These are phyloP conservation scores for Lactarius psammicola DNA, from an alignment of 768 basidiomycete genomes.

Conservation along the genomic window DNA sequence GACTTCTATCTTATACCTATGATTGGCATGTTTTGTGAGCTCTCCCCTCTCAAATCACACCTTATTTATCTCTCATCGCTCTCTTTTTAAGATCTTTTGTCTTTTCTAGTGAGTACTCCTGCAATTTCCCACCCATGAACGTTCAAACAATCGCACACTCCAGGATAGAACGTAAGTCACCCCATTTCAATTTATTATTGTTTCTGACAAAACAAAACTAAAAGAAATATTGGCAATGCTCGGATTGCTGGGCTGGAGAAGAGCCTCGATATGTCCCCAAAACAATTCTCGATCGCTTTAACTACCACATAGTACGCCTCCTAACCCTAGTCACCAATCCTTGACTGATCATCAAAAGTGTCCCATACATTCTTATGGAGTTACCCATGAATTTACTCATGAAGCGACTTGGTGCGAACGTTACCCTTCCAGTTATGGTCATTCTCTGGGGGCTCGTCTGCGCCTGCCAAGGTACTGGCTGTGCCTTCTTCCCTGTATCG, in stretches of 20 bases:
- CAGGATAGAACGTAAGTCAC: slow-evolving; percentile 28
- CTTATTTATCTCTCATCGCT: neutral
- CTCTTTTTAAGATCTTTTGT: slow-evolving; percentile 20
- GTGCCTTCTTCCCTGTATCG: neutral
- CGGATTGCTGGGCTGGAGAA: slow-evolving; percentile 37
- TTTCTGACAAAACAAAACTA: neutral
- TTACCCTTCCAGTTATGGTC: slow-evolving; percentile 60
- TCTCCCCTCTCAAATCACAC: neutral
- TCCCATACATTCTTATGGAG: slow-evolving; percentile 33
- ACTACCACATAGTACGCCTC: slow-evolving; percentile 25
- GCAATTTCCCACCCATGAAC: neutral
- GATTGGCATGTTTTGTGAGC: slow-evolving; percentile 26
- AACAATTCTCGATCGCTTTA: slow-evolving; percentile 31
- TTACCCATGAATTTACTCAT: slow-evolving; percentile 32
- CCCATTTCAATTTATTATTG: neutral
- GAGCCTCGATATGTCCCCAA: slow-evolving; percentile 33
- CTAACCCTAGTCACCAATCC: neutral
- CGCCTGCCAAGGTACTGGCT: slow-evolving; percentile 53
- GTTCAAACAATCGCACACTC: neutral
- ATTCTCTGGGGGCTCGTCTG: slow-evolving; percentile 68
- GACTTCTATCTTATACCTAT: slow-evolving; percentile 26
- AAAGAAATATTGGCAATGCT: slow-evolving; percentile 35
- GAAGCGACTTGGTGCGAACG: slow-evolving; percentile 53
- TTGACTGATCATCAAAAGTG: slow-evolving; percentile 30
- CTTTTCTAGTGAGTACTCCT: slow-evolving; percentile 23